Evolutionary conservation across 495 filamentous ascomycete species (phyloP), one percentile per base, ranked within the genome.

Genomic region (Aspergillus asperescens): DNA sequence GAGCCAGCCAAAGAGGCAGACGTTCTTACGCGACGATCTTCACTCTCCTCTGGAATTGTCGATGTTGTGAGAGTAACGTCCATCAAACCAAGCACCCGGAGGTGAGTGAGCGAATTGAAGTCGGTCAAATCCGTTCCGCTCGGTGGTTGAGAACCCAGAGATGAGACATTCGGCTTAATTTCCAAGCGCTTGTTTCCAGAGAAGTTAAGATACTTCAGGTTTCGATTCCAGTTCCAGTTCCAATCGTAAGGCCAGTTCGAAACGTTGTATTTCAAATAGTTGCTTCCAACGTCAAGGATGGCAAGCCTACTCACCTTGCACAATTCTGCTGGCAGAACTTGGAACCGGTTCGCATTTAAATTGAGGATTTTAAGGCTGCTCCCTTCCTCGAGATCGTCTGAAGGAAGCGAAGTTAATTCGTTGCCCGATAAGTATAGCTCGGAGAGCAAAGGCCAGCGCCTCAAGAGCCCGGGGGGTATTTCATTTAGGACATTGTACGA

Each of bases 181-280:
- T 99, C 94, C 34, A 99, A 69, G 25, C 92, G 84, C 67, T 96
- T 94, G 74, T 99, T 99, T 20, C 94, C 93, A 6, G 92, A 96
- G 54, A 99, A 80, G 61, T 96, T 99, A 53, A 99, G 84, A 61
- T 94, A 97, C 54, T 90, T 88, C 50, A 99, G 74, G 54, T 95
- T 91, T 31, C 86, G 85, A 55, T 97, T 99, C 79, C 91, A 89
- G 65, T 96, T 97, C 93, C 93, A 99, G 61, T 99, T 99, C 93
- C 93, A 99, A 64, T 99, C 93, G 62, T 99, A 99, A 1, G 94
- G 93, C 80, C 94, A 95, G 62, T 99, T 99, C 22, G 90, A 93
- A 28, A 99, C 91, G 63, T 99, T 99, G 75, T 99, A 99, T 66
- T 96, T 99, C 39, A 99, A 77, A n/a, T 78, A 79, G 60, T 99